phyloP scores from a whole-genome alignment of 2,329 filamentous ascomycete species.

The Tricladium varicosporioides region DNA sequence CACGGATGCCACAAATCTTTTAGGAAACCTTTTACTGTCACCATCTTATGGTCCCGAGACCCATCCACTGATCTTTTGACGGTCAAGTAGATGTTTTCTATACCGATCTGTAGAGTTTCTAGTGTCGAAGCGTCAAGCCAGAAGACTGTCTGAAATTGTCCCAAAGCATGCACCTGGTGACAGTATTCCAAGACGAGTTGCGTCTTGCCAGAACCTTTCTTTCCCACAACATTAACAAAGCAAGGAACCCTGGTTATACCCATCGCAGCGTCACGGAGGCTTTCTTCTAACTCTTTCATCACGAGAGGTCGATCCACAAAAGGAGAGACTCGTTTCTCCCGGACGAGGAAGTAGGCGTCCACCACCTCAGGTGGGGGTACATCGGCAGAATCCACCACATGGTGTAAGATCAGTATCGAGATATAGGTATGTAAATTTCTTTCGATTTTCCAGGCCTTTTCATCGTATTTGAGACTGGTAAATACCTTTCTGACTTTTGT shows the following conservation, averaged over 20 bases:
- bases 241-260: slow-evolving; percentile 11
- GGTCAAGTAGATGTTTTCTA: slow-evolving; percentile 18
- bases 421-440: slow-evolving; percentile 23
- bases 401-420: slow-evolving; percentile 22
- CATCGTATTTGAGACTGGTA: slow-evolving; percentile 20
- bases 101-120: slow-evolving; percentile 13
- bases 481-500: slow-evolving; percentile 21
- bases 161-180: slow-evolving; percentile 11
- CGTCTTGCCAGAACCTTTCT: slow-evolving; percentile 15
- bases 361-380: slow-evolving; percentile 1
- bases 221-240: slow-evolving; percentile 13
- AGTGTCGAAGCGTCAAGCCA: slow-evolving; percentile 18
- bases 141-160: slow-evolving; percentile 17
- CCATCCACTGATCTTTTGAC: slow-evolving; percentile 16
- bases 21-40: slow-evolving; percentile 18
- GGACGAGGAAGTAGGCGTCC: slow-evolving; percentile 19
- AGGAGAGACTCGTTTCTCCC: slow-evolving; percentile 9
- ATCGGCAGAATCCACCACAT: slow-evolving; percentile 19
- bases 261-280: slow-evolving; percentile 11
- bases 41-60: slow-evolving; percentile 14
- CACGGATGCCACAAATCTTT: slow-evolving; percentile 21
- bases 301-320: slow-evolving; percentile 12
- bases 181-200: slow-evolving; percentile 19
- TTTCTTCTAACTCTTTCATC: slow-evolving; percentile 13
- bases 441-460: slow-evolving; percentile 19